A percentile compares a stretch with the other conserved stretches of the same genome.
Evolutionary conservation across 306 rosid genomes (phyloP).

Genomic region (Gynostemma pentaphyllum): DNA sequence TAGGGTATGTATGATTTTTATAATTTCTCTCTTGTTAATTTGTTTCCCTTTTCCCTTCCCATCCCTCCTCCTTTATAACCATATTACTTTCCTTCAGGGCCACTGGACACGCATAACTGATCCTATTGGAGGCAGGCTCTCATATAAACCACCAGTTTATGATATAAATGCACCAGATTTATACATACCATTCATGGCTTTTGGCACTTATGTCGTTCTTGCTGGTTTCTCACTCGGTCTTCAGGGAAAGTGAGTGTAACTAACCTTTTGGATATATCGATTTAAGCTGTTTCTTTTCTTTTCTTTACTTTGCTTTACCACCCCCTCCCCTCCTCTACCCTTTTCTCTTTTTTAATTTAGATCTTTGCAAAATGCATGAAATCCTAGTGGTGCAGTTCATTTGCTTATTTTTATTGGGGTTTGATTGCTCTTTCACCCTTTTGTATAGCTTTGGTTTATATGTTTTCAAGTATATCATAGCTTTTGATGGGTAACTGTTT

Average conservation of each 20-base stretch:
- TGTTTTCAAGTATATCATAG: background rate
- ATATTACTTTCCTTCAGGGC: constrained; percentile 48
- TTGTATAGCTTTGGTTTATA: background rate
- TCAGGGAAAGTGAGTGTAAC: constrained; percentile 60
- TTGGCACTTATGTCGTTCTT: constrained; percentile 85
- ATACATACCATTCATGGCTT: constrained; percentile 93
- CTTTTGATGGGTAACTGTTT: too few species aligned
- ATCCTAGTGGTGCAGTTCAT: background rate
- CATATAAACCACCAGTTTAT: constrained; percentile 87
- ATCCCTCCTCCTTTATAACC: background rate
- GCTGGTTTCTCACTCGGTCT: constrained; percentile 96
- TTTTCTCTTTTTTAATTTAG: background rate
- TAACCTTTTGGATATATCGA: background rate
- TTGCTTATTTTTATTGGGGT: background rate
- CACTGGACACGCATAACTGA: constrained; percentile 97
- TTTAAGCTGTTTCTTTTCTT: background rate
- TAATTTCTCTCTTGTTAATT: background rate
- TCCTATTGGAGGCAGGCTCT: constrained; percentile 94
- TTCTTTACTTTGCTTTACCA: background rate
- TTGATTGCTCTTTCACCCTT: too few species aligned
- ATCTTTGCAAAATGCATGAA: background rate
- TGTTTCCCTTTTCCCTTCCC: background rate
- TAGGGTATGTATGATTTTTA: constrained; percentile 45
- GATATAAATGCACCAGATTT: constrained; percentile 97
- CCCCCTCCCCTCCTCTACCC: background rate